Evolutionary conservation across 1,284 basidiomycete species (phyloP).

Genomic region (Austropuccinia psidii): DNA sequence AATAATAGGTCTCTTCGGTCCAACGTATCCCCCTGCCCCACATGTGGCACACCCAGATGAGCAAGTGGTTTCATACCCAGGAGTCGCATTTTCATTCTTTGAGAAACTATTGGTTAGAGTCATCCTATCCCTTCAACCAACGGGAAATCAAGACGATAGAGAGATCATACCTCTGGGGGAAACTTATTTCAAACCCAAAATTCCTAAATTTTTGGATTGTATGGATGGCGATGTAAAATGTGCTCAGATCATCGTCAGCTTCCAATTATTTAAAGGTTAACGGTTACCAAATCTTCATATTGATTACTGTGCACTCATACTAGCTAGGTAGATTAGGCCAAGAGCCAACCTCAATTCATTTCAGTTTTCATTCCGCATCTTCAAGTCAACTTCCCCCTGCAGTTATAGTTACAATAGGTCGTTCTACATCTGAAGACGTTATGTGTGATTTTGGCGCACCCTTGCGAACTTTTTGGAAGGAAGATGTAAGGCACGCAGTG

Average conservation of each 20-base stretch:
- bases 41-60: conserved; percentile 12
- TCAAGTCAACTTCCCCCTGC: not conserved
- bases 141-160: not conserved
- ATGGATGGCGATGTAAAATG: conserved; percentile 36
- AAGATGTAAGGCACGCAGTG: conserved; percentile 41
- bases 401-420: conserved; percentile 36
- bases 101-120: conserved; percentile 11
- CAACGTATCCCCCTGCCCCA: conserved; percentile 27
- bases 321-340: not conserved
- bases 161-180: conserved; percentile 36
- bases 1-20: conserved; percentile 22
- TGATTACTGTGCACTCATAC: not conserved
- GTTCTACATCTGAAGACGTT: conserved; percentile 43
- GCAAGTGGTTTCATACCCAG: conserved; percentile 40
- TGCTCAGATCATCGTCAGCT: conserved; percentile 38
- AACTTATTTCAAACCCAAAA: conserved; percentile 39
- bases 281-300: too few species aligned
- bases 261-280: too few species aligned
- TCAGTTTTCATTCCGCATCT: conserved; percentile 29
- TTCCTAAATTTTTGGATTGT: conserved; percentile 27
- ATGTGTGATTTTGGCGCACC: conserved; percentile 43
- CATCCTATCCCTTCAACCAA: not conserved
- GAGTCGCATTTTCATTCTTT: conserved; percentile 39
- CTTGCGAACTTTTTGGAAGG: conserved; percentile 43
- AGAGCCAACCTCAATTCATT: not conserved